These are phyloP conservation scores for bread wheat (Triticum aestivum) DNA, from an alignment of 176 grass and related monocot species.

Conservation along the genomic window IWGSC_CS_RefSeq_v2.1 NC_057800.1:560279657-560280156, in stretches of 20 bases:
- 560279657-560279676: too few relatives aligned
- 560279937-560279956: neutral
- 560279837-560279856: neutral
- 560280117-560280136: rapidly evolving
- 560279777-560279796: too few relatives aligned
- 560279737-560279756: too few relatives aligned
- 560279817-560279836: neutral
- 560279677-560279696: too few relatives aligned
- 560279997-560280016: neutral
- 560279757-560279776: too few relatives aligned
- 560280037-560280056: neutral
- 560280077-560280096: neutral
- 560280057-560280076: neutral
- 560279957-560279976: neutral
- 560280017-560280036: neutral
- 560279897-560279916: neutral
- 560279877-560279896: neutral
- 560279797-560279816: too few relatives aligned
- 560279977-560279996: neutral
- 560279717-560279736: too few relatives aligned
- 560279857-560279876: neutral
- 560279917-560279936: neutral
- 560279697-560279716: too few relatives aligned
- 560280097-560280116: neutral
- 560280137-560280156: neutral